Conservation (phyloP, 169 alveolate species). For the Cryptosporidium baileyi region DNA sequence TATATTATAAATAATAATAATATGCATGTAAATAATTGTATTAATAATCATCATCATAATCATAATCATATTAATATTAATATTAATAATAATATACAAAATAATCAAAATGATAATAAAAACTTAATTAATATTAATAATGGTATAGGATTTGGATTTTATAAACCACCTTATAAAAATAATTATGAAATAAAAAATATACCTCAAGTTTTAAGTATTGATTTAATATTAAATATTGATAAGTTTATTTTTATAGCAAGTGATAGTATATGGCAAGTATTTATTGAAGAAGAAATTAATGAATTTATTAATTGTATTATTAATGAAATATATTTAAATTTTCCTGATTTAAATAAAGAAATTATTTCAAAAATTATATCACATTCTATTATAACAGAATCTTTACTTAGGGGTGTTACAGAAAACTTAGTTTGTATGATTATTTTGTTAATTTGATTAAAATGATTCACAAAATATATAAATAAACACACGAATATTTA, state of each 20-base stretch:
- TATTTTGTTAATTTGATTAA: not conserved
- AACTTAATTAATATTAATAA: not conserved
- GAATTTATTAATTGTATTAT: conserved; percentile 2
- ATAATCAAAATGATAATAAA: too few species aligned
- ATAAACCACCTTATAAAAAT: conserved; percentile 42
- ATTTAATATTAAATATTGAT: not conserved
- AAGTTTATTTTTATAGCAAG: conserved; percentile 25
- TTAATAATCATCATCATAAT: too few species aligned
- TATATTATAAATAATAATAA: too few species aligned
- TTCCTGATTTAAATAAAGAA: conserved; percentile 12
- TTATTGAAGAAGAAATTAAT: conserved; percentile 25
- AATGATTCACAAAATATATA: not conserved
- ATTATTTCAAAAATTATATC: conserved; percentile 36
- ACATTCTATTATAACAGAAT: conserved; percentile 46
- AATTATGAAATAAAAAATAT: conserved; percentile 14
- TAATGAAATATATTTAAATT: not conserved
- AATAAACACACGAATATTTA: not conserved
- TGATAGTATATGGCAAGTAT: conserved; percentile 58
- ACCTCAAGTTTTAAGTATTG: conserved; percentile 62
- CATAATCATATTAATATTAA: not conserved
- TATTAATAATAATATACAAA: not conserved
- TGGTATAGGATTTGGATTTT: conserved; percentile 41
- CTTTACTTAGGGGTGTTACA: conserved; percentile 58
- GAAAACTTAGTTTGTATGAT: conserved; percentile 36
- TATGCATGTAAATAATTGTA: too few species aligned